These are phyloP conservation scores for Penicillium expansum DNA, from an alignment of 2,329 filamentous ascomycete species.

Conservation along the genomic window DNA sequence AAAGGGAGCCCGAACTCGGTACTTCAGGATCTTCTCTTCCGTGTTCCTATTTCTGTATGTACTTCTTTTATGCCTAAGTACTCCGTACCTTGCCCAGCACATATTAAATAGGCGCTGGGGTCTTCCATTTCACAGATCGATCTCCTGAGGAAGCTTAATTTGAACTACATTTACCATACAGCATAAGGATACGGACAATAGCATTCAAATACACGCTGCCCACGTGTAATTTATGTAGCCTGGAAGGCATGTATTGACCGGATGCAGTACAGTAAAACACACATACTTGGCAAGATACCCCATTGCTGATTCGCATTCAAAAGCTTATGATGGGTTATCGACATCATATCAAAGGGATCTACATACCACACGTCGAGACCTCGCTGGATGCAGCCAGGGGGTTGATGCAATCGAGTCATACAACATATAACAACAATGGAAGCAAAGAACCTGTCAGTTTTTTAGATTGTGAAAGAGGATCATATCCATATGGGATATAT, in stretches of 20 bases:
- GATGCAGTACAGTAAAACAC: neutral
- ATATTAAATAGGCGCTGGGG: neutral
- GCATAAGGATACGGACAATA: neutral
- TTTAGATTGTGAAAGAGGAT: neutral
- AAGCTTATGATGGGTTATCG: conserved; percentile 5
- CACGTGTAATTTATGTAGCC: neutral
- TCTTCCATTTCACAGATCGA: neutral
- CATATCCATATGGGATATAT: no score
- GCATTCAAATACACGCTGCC: neutral
- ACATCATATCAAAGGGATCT: conserved; percentile 24
- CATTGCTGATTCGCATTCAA: neutral
- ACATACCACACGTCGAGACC: conserved; percentile 18
- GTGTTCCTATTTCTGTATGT: neutral
- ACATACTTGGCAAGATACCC: neutral
- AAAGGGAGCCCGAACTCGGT: neutral
- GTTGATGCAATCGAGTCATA: neutral
- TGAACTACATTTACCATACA: neutral
- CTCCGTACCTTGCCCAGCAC: no score
- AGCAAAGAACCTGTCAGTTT: neutral
- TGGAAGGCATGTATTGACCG: neutral
- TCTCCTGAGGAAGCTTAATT: neutral
- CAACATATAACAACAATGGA: neutral
- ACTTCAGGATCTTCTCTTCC: neutral
- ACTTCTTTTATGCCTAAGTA: no score
- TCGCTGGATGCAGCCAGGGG: conserved; percentile 23